Base-by-base conservation (phyloP, 1,139 yeast species). In the Yamadazyma buinensis region DNA sequence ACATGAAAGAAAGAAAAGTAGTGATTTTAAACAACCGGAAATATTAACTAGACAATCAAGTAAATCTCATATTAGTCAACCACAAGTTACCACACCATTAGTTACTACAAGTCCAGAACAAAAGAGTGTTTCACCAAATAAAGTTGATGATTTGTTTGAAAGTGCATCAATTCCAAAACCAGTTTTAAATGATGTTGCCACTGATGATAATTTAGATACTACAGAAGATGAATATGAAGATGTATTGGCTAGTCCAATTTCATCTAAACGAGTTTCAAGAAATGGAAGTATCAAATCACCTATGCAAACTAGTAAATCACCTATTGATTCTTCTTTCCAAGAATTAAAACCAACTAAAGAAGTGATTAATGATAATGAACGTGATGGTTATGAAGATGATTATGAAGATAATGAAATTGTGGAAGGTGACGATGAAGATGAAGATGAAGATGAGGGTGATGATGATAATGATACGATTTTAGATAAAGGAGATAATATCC, bases 111-210 rank as follows among this genome's bases (percentile, higher is more conserved):
- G 15, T 13, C 14, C 13, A 9, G 12, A 15, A 9, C 4, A 19
- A 13, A 17, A 17, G 7, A 7, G 7, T 5, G 7, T 17, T 17
- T 5, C 5, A 5, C 5, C 5, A 5, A 17, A 17, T 17, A 7
- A 17, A 17, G 7, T 17, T 17, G 7, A 17, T 17, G 7, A 17
- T 17, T 5, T 5, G 7, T 5, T 5, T 17, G 7, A 17, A 10
- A 20, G 7, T 23, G 26, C 15, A 22, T 25, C 18, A 14, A 45
- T 48, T 18, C 42, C 45, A 11, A 35, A 26, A 11, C 52, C 52
- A 3, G 29, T 38, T 5, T 40, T 48, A 23, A 41, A 42, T 28
- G 51, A 48, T 8, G 29, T 47, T 11, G 27, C 12, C 5, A 32
- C 39, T 7, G 51, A 48, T n/a, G 43, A 32, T 12, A 26, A 32